A percentile compares a stretch with the other conserved stretches of the same genome.
phyloP scores from a whole-genome alignment of 345 rosid genomes.

The Balakata baccata region DNA sequence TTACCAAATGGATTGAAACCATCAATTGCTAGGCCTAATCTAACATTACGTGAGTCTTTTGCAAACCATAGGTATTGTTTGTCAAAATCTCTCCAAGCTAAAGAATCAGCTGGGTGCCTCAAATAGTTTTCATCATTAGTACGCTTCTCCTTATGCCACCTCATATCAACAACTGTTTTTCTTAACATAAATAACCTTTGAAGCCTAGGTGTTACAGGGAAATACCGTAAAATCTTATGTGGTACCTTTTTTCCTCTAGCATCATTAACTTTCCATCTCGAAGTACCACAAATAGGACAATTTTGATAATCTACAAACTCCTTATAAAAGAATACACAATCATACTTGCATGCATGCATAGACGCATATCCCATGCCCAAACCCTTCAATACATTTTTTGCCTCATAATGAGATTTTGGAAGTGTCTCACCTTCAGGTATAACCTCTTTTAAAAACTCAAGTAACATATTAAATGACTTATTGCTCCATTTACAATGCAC shows the following conservation, averaged over 20 bases:
- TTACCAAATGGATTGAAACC: neutral
- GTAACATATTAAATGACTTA: conserved; percentile 7
- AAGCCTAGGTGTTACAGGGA: conserved; percentile 1
- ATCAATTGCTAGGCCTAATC: conserved; percentile 1
- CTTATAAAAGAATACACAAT: conserved; percentile 11
- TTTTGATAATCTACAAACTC: neutral
- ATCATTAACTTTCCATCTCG: neutral
- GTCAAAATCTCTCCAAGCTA: conserved; percentile 2
- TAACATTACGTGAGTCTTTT: neutral
- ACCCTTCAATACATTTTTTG: conserved; percentile 3
- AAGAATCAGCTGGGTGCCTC: neutral
- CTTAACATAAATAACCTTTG: no score
- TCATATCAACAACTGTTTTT: no score
- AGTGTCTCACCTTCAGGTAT: neutral
- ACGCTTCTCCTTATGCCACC: neutral
- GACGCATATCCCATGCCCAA: conserved; percentile 10
- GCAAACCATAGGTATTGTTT: neutral
- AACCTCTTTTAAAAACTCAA: neutral
- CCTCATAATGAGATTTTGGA: neutral
- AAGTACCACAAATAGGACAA: neutral
- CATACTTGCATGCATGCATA: conserved; percentile 14
- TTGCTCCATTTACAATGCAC: neutral
- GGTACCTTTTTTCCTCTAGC: neutral
- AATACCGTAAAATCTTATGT: neutral
- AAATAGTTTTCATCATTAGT: neutral